Conservation (phyloP, 2,329 filamentous ascomycete species). For the Penicillium aurantiogriseum region DNA sequence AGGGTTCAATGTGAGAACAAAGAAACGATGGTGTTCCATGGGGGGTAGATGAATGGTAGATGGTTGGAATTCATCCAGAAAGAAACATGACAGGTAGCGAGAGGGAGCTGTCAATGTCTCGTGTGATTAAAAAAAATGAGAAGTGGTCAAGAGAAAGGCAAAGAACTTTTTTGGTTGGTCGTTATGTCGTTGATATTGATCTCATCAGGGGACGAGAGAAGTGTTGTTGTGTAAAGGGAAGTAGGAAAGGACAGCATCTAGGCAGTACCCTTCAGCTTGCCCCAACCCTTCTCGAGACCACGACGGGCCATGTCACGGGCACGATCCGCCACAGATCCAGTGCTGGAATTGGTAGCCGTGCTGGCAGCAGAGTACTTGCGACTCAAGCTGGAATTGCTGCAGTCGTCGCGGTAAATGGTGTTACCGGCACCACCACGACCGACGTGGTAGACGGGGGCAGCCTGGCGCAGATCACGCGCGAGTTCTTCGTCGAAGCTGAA, state of each 20-base stretch:
- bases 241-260: conserved; percentile 16
- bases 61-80: background rate
- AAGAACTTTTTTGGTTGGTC: conserved; percentile 14
- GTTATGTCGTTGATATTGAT: conserved; percentile 13
- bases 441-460: conserved; percentile 63
- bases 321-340: conserved; percentile 35
- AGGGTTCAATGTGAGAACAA: background rate
- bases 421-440: conserved; percentile 63
- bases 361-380: conserved; percentile 40
- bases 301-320: conserved; percentile 38
- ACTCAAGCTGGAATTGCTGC: conserved; percentile 27
- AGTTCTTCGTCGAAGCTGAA: conserved; percentile 69
- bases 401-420: conserved; percentile 35
- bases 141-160: conserved; percentile 3
- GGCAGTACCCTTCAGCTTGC: conserved; percentile 39
- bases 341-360: conserved; percentile 37
- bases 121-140: conserved; percentile 2
- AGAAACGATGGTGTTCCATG: background rate
- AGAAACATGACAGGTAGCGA: conserved; percentile 4
- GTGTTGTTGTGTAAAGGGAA: background rate
- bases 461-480: conserved; percentile 54
- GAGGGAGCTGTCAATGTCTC: conserved; percentile 1
- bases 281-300: conserved; percentile 42
- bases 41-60: background rate
- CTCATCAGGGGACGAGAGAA: background rate